Base-by-base conservation (phyloP, 306 rosid genomes). In the Vigna hirtella region DNA sequence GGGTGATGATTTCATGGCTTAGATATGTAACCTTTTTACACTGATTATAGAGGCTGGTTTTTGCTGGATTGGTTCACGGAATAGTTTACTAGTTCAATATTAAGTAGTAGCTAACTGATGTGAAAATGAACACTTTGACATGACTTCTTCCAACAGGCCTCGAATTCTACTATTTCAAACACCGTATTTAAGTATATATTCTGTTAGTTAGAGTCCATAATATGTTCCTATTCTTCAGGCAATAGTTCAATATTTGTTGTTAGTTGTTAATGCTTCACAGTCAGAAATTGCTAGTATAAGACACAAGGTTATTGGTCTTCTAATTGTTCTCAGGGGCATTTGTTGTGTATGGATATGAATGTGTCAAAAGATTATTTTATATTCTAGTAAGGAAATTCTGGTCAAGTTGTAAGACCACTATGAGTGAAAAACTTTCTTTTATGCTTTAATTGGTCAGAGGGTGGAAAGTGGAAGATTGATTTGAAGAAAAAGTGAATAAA, bases 141-240 rank as follows among this genome's bases (percentile, higher is more conserved):
- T 26, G 81, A 69, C 76, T 70, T 62, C 20, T 74, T 83, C 22
- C 20, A 32, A 34, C 43, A 5, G 32, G 32, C 5, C 5, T 3
- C 12, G 72, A 59, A n/a, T 68, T 45, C 45, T 53, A 43, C 64
- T 61, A 42, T 47, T 69, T 10, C 59, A 53, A 70, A 57, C 76
- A 14, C 24, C 53, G 38, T 76, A 47, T 58, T 76, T 64, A 15
- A 64, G 50, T 52, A 12, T 12, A 67, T 69, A 74, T 61, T 22
- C 17, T 43, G 62, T 53, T 26, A 72, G 68, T 20, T 58, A 53
- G n/a, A 56, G 36, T 38, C 72, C 58, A 20, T 20, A 70, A 63
- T 61, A 24, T 24, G 17, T 58, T 73, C 26, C 6, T 11, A 17
- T 73, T 73, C 12, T 72, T 73, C 72, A 16, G 34, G 61, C 20